Percentiles rank a stretch among this genome's conserved stretches.
Evolutionary conservation across 305 asterid genomes (phyloP).

Genomic region (Rubia tinctorum): DNA sequence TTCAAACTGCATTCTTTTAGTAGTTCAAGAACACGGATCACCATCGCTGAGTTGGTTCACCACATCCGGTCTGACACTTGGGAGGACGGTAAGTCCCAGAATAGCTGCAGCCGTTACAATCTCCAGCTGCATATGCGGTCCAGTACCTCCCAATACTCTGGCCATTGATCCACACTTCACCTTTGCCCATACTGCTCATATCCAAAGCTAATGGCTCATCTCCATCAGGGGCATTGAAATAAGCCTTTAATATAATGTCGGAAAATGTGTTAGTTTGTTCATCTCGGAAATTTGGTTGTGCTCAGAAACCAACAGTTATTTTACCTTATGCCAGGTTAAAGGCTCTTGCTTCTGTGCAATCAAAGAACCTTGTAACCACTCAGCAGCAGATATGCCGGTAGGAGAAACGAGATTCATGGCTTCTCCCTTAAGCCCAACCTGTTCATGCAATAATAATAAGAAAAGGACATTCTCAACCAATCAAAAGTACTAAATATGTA

Average conservation of each 20-base stretch:
- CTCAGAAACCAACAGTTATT: slow-evolving; percentile 4
- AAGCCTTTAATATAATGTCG: slow-evolving; percentile 51
- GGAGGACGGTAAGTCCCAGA: slow-evolving; percentile 64
- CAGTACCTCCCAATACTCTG: slow-evolving; percentile 86
- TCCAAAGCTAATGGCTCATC: slow-evolving; percentile 92
- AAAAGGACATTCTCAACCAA: slow-evolving; percentile 5
- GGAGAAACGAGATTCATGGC: slow-evolving; percentile 71
- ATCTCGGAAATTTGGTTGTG: slow-evolving; percentile 11
- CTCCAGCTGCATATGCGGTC: slow-evolving; percentile 74
- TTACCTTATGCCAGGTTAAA: slow-evolving; percentile 91
- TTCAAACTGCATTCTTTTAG: too few relatives aligned
- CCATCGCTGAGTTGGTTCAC: slow-evolving; percentile 92
- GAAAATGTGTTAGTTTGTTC: slow-evolving; percentile 2
- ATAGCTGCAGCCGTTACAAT: slow-evolving; percentile 67
- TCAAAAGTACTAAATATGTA: not conserved
- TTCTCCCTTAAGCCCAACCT: slow-evolving; percentile 94
- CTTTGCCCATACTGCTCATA: slow-evolving; percentile 95
- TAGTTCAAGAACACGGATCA: slow-evolving; percentile 17
- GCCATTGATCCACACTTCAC: slow-evolving; percentile 92
- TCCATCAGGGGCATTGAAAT: slow-evolving; percentile 69
- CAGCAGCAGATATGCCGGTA: slow-evolving; percentile 44
- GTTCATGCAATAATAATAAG: slow-evolving; percentile 28
- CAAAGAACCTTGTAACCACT: slow-evolving; percentile 68
- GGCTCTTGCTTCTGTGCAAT: slow-evolving; percentile 80
- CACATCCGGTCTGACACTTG: slow-evolving; percentile 82